These are phyloP conservation scores for Penicillium nordicum DNA, from an alignment of 2,329 filamentous ascomycete genomes.

Conservation along the genomic window DNA sequence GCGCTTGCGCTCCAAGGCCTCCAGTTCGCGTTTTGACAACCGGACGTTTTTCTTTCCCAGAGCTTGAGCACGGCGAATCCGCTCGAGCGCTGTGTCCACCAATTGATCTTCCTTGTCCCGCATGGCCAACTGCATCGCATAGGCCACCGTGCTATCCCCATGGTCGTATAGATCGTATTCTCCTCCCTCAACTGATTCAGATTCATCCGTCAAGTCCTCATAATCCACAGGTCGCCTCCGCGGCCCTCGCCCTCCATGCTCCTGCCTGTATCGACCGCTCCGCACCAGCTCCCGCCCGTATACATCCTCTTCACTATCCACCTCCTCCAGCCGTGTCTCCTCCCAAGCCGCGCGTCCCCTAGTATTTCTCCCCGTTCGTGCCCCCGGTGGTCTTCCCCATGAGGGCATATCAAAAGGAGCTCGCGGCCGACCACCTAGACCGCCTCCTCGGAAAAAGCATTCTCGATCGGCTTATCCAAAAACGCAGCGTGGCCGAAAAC, in stretches of 20 bases:
- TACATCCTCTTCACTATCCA: slow-evolving; percentile 40
- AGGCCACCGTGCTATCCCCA: slow-evolving; percentile 42
- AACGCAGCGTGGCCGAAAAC: slow-evolving; percentile 93
- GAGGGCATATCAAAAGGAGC: slow-evolving; percentile 86
- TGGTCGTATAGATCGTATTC: slow-evolving; percentile 54
- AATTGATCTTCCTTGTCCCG: slow-evolving; percentile 69
- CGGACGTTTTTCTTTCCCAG: slow-evolving; percentile 75
- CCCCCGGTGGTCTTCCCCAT: slow-evolving; percentile 99
- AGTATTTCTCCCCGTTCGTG: slow-evolving; percentile 63
- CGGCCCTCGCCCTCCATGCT: slow-evolving; percentile 34
- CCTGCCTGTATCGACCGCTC: slow-evolving; percentile 32
- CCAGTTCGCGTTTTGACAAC: slow-evolving; percentile 74
- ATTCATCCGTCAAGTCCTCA: slow-evolving; percentile 50
- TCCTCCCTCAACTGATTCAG: slow-evolving; percentile 45
- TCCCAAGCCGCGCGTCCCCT: slow-evolving; percentile 55
- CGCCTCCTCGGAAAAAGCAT: slow-evolving; percentile 99
- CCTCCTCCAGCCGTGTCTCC: slow-evolving; percentile 41
- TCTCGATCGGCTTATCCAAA: slow-evolving; percentile 98
- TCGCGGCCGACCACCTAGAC: slow-evolving; percentile 99
- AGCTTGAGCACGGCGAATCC: slow-evolving; percentile 73
- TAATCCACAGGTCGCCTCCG: slow-evolving; percentile 36
- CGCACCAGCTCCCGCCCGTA: slow-evolving; percentile 32
- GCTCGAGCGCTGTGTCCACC: slow-evolving; percentile 72
- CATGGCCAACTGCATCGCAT: slow-evolving; percentile 53
- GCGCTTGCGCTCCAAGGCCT: slow-evolving; percentile 70